Conservation (phyloP, 805 yeast genomes). For the Saccharomycopsis selenospora region DNA sequence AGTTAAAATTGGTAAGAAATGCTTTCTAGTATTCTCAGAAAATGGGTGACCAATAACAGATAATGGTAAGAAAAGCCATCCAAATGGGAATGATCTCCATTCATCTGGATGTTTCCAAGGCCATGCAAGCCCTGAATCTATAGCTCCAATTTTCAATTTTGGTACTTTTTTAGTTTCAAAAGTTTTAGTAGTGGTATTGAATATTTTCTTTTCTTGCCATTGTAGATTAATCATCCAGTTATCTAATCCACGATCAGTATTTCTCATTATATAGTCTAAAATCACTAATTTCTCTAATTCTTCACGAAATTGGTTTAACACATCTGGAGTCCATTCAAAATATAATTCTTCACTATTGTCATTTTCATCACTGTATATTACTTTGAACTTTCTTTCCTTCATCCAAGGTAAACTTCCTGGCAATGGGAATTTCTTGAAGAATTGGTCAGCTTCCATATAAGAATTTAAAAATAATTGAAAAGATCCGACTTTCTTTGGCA, state of each 20-base stretch:
- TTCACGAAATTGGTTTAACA: constrained; percentile 44
- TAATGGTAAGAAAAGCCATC: constrained; percentile 66
- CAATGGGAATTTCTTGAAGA: constrained; percentile 48
- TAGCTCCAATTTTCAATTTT: constrained; percentile 52
- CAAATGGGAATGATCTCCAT: constrained; percentile 74
- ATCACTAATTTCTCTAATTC: constrained; percentile 65
- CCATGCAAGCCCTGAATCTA: constrained; percentile 66
- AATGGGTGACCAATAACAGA: constrained; percentile 63
- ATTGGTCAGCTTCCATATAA: constrained; percentile 54
- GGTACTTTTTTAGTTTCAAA: constrained; percentile 30
- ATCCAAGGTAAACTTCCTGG: constrained; percentile 34
- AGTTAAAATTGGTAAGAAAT: constrained; percentile 51
- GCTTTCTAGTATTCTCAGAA: constrained; percentile 44
- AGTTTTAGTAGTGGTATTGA: background rate
- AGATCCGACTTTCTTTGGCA: constrained; percentile 53
- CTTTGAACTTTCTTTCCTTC: background rate
- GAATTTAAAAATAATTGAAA: constrained; percentile 56
- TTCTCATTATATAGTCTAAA: constrained; percentile 63
- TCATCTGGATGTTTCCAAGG: constrained; percentile 84
- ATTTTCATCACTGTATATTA: constrained; percentile 4
- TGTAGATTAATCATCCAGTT: constrained; percentile 68
- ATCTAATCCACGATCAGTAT: constrained; percentile 68
- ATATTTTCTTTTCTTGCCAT: constrained; percentile 30
- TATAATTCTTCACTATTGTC: constrained; percentile 16
- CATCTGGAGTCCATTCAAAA: constrained; percentile 49